A percentile compares a stretch with the other conserved stretches of the same genome.
Conservation (phyloP, 2,329 filamentous ascomycete genomes). For the Aspergillus calidoustus region DNA sequence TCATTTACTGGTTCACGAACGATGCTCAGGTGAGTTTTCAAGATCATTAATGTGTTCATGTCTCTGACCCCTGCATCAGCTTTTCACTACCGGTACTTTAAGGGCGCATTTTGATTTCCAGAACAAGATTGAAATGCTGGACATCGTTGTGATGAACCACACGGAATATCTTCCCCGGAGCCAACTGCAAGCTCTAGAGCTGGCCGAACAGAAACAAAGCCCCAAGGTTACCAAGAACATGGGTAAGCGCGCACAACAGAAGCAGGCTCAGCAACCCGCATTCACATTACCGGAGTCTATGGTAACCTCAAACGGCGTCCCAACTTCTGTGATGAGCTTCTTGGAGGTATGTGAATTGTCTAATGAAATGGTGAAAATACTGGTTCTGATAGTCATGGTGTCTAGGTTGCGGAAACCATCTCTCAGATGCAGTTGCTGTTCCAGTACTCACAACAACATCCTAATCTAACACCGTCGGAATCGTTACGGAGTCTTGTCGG, state of each 20-base stretch:
- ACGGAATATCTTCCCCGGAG: constrained; percentile 82
- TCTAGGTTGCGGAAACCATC: constrained; percentile 67
- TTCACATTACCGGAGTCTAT: constrained; percentile 50
- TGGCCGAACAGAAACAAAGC: constrained; percentile 60
- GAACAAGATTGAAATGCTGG: constrained; percentile 81
- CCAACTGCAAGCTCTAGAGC: constrained; percentile 55
- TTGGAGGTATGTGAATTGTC: constrained; percentile 58
- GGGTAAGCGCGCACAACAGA: constrained; percentile 56
- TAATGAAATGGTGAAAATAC: background rate
- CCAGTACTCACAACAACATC: constrained; percentile 59
- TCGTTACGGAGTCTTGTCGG: constrained; percentile 59
- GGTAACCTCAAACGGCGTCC: constrained; percentile 58
- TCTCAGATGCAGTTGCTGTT: constrained; percentile 67
- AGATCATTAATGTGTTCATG: background rate
- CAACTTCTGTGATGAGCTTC: constrained; percentile 61
- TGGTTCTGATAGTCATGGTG: constrained; percentile 3
- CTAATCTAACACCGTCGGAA: constrained; percentile 57
- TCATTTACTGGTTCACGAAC: constrained; percentile 88
- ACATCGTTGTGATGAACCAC: constrained; percentile 76
- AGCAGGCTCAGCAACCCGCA: constrained; percentile 48
- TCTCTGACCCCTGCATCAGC: constrained; percentile 48
- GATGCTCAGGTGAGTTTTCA: constrained; percentile 73
- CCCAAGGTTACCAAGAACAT: constrained; percentile 63
- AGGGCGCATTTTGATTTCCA: constrained; percentile 78
- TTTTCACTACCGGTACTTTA: constrained; percentile 77